Base-by-base conservation (phyloP, 306 rosid species). In the Prunus dulcis region DNA sequence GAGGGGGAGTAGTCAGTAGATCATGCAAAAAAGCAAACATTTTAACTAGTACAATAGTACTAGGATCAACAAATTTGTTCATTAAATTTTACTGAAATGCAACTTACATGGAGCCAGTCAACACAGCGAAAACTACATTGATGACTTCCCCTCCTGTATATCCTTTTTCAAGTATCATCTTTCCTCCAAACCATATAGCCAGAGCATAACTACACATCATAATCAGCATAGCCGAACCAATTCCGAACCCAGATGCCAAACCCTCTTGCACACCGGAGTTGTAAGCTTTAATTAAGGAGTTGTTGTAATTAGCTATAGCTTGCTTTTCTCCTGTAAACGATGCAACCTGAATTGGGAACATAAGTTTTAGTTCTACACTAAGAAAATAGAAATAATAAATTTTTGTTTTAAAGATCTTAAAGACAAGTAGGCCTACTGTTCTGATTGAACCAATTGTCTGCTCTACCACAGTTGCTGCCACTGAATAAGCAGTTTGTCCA, bases 281-380 rank as follows among this genome's bases (percentile, higher is more conserved):
- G 80, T 91, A 91, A 14, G 96, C 91, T 77, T 82, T 76, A 57
- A 74, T 69, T 19, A 93, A 83, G 64, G 88, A 89, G 30, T 62
- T 80, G 64, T 91, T 82, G 74, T 93, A 91, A 53, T 83, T 88
- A 53, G 86, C 78, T 68, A 90, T 77, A 41, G 97, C 93, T 79
- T 81, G 86, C 75, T 84, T 92, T 82, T 94, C 98, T 66, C 98
- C 97, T 1, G 98, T 94, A 86, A 92, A 94, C 45, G 98, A 90
- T 64, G 93, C 96, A 76, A 91, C 96, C 98, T 94, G 87, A 79
- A 79, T 25, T 69, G 7, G 51, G 25, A 69, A 69, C 65, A 6
- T 73, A 50, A 73, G 63, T 64, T 67, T 60, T 73, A 9, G 73
- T 67, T 72, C 38, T 38, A 23, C 23, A 20, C 27, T 3, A 14